phyloP scores from a whole-genome alignment of 306 rosid species.

The Alnus glutinosa region DNA sequence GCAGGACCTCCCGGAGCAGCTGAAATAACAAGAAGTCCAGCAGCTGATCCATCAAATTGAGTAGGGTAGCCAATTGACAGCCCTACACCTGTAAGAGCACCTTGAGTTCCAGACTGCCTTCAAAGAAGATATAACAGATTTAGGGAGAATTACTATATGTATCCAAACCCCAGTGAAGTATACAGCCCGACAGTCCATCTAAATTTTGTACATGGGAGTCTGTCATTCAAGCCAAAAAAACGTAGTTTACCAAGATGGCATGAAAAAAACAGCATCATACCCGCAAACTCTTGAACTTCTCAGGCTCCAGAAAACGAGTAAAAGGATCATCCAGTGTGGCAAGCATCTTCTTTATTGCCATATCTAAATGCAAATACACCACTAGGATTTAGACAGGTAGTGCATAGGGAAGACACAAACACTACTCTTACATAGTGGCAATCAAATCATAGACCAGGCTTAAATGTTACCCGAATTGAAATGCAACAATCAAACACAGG shows the following conservation, averaged over 20 bases:
- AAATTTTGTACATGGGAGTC: neutral
- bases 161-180: constrained; percentile 21
- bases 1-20: constrained; percentile 97
- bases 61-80: constrained; percentile 89
- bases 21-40: constrained; percentile 81
- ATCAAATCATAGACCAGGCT: neutral
- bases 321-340: constrained; percentile 93
- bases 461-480: neutral
- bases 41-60: constrained; percentile 51
- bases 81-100: constrained; percentile 92
- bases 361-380: constrained; percentile 50
- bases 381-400: constrained; percentile 20
- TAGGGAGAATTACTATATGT: constrained; percentile 28
- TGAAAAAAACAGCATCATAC: constrained; percentile 45
- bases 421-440: constrained; percentile 16
- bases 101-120: constrained; percentile 99
- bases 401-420: constrained; percentile 11
- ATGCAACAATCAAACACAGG: neutral
- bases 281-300: constrained; percentile 83
- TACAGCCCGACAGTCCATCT: neutral
- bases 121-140: constrained; percentile 53
- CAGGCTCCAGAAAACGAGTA: constrained; percentile 94
- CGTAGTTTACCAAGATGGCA: constrained; percentile 18
- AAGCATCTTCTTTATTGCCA: constrained; percentile 92
- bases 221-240: constrained; percentile 27